Conservation (phyloP, 805 yeast genomes). For the Lipomyces yamadae region DNA sequence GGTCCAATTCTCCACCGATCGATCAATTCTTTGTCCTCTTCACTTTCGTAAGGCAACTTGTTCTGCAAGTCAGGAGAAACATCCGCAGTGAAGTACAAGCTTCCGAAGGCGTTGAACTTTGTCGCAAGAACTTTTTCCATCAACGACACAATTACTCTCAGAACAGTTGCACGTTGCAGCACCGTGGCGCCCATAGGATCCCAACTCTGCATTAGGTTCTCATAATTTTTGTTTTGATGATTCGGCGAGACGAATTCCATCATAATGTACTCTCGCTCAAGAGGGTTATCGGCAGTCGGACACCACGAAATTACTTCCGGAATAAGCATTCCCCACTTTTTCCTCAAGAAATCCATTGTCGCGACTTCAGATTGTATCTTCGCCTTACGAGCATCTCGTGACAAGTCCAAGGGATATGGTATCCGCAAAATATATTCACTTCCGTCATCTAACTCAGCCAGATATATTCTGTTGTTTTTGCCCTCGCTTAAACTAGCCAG, state of each 20-base stretch:
- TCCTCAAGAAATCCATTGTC: slow-evolving; percentile 77
- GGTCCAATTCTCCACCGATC: slow-evolving; percentile 91
- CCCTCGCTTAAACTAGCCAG: slow-evolving; percentile 91
- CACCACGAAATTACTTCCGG: slow-evolving; percentile 74
- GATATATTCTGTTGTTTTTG: slow-evolving; percentile 87
- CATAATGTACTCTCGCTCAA: slow-evolving; percentile 76
- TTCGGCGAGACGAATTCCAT: slow-evolving; percentile 62
- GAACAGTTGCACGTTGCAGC: slow-evolving; percentile 55
- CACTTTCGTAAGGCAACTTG: slow-evolving; percentile 63
- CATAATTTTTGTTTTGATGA: slow-evolving; percentile 49
- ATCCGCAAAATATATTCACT: slow-evolving; percentile 71
- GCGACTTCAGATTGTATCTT: slow-evolving; percentile 90
- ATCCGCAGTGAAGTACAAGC: slow-evolving; percentile 79
- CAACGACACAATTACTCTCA: slow-evolving; percentile 74
- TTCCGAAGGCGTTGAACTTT: slow-evolving; percentile 76
- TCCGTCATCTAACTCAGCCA: slow-evolving; percentile 64
- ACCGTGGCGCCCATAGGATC: slow-evolving; percentile 66
- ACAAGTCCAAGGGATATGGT: slow-evolving; percentile 78
- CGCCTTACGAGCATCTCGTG: slow-evolving; percentile 54
- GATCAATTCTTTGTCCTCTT: slow-evolving; percentile 56
- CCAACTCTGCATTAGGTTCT: slow-evolving; percentile 89
- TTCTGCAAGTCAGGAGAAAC: slow-evolving; percentile 53
- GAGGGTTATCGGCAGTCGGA: slow-evolving; percentile 66
- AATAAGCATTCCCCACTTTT: slow-evolving; percentile 67
- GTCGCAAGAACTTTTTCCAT: slow-evolving; percentile 59